Conservation (phyloP, 306 rosid species). For the Herpetospermum pedunculosum region DNA sequence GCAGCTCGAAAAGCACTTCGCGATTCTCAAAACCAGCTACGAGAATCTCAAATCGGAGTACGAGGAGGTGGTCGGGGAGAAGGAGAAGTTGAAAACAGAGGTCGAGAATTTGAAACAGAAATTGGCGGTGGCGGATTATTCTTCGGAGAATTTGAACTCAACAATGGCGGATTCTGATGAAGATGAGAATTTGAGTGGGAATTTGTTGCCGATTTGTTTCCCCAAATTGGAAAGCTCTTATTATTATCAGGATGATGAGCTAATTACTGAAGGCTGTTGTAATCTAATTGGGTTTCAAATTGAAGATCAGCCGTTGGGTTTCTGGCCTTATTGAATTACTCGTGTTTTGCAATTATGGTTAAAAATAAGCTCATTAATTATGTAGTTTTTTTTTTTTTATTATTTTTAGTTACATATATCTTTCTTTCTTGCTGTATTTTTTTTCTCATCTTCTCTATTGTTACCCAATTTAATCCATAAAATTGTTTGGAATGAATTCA, state of each 20-base stretch:
- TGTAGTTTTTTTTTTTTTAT: too few relatives aligned
- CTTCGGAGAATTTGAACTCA: background rate
- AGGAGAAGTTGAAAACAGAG: conserved; percentile 41
- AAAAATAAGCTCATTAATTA: too few relatives aligned
- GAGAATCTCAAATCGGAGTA: conserved; percentile 42
- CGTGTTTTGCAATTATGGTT: too few relatives aligned
- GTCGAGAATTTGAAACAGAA: conserved; percentile 33
- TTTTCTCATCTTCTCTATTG: too few relatives aligned
- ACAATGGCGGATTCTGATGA: conserved; percentile 55
- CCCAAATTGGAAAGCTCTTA: conserved; percentile 46
- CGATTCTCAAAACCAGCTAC: conserved; percentile 39
- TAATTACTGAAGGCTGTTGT: conserved; percentile 29
- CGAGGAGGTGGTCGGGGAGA: conserved; percentile 43
- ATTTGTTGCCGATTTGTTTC: too few relatives aligned
- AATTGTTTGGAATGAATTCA: too few relatives aligned
- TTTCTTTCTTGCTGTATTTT: too few relatives aligned
- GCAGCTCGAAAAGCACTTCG: conserved; percentile 57
- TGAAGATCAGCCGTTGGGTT: conserved; percentile 50
- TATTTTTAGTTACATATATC: too few relatives aligned
- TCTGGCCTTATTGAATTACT: conserved; percentile 48
- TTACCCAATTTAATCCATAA: too few relatives aligned
- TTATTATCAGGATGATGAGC: conserved; percentile 24
- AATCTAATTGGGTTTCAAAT: conserved; percentile 26
- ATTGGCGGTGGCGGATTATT: conserved; percentile 20
- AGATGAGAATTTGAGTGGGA: conserved; percentile 33